These are phyloP conservation scores for Pontederia paniculata DNA, from an alignment of 176 grass and related monocot species.

Conservation along the genomic window DNA sequence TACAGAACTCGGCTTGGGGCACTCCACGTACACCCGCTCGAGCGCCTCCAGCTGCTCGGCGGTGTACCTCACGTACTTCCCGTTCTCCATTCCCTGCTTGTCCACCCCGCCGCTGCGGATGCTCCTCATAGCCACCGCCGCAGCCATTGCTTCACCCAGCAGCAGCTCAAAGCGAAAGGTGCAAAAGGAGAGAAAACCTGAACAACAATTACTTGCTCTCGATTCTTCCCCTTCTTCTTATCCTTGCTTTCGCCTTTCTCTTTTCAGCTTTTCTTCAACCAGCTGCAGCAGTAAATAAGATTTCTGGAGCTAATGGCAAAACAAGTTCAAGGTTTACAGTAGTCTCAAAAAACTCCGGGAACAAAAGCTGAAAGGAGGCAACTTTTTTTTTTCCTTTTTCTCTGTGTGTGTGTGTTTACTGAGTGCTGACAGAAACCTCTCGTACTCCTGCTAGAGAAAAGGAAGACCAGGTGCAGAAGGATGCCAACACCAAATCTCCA, in stretches of 20 bases:
- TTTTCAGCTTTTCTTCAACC: constrained; percentile 18
- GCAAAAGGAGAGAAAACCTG: background rate
- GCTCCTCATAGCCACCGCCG: constrained; percentile 55
- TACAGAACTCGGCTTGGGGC: constrained; percentile 83
- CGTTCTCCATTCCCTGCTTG: constrained; percentile 53
- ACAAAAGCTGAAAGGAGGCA: constrained; percentile 42
- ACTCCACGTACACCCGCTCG: constrained; percentile 84
- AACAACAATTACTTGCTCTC: constrained; percentile 6
- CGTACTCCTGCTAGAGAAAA: background rate
- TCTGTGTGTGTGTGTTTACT: constrained; percentile 20
- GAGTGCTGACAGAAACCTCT: constrained; percentile 5
- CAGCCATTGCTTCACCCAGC: constrained; percentile 41
- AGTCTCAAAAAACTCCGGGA: constrained; percentile 21
- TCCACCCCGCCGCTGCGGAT: constrained; percentile 49
- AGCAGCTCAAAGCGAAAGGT: constrained; percentile 10
- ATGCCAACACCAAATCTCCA: background rate
- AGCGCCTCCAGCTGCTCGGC: constrained; percentile 96
- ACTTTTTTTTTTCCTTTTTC: constrained; percentile 49
- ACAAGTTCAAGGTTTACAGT: constrained; percentile 4
- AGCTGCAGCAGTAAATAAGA: background rate
- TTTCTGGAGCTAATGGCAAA: constrained; percentile 20
- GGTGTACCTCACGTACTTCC: constrained; percentile 98
- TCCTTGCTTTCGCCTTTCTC: constrained; percentile 4
- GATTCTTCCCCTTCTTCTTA: constrained; percentile 25
- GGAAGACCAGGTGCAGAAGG: background rate